A percentile compares a stretch with the other conserved stretches of the same genome.
These are phyloP conservation scores for Thraustochytrium sp. DNA, from an alignment of 352 stramenopile genomes.

Conservation along the genomic window DNA sequence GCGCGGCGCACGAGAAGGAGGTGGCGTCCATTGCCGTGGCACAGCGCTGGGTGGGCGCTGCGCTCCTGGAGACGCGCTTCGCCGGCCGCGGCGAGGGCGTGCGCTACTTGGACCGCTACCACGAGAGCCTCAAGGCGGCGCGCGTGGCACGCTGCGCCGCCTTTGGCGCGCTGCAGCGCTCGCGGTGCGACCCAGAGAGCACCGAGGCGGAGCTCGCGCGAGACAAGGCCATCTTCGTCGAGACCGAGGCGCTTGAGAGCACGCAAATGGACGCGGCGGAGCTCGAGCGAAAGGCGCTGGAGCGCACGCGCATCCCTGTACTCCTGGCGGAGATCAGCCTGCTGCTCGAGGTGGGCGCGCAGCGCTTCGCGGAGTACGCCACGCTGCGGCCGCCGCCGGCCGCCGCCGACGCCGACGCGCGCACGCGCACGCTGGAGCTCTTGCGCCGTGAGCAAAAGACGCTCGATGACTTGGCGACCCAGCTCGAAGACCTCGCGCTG, in stretches of 20 bases:
- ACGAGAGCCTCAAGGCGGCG: neutral
- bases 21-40: neutral
- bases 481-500: neutral
- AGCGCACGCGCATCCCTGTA: neutral
- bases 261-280: neutral
- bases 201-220: neutral
- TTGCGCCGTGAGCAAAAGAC: neutral
- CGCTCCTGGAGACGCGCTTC: slow-evolving; percentile 27
- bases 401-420: neutral
- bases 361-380: neutral
- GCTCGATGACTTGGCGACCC: neutral
- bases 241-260: neutral
- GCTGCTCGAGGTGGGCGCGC: neutral
- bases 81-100: neutral
- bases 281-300: neutral
- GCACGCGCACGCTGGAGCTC: neutral
- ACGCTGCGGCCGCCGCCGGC: neutral
- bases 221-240: neutral
- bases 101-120: neutral
- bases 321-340: neutral
- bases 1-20: neutral
- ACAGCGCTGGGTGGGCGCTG: neutral
- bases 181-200: neutral
- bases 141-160: neutral
- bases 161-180: neutral